Percentiles rank a stretch among this genome's conserved stretches.
phyloP scores from a whole-genome alignment of 129 eudicot genomes.

The Oenanthe sinensis region DNA sequence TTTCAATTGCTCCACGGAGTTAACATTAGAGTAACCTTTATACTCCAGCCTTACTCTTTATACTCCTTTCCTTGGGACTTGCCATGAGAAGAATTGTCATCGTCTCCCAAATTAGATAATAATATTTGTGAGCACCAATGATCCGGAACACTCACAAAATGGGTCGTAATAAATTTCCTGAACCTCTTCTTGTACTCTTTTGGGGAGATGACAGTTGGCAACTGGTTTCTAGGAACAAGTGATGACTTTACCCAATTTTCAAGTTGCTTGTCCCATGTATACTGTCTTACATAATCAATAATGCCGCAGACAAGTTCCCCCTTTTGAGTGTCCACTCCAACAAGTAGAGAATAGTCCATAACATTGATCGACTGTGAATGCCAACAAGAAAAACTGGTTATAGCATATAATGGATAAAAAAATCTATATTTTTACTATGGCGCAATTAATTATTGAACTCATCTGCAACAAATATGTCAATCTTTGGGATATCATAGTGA shows the following conservation, averaged over 20 bases:
- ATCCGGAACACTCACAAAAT: constrained; percentile 64
- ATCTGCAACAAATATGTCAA: not conserved
- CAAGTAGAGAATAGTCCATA: constrained; percentile 82
- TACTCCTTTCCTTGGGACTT: constrained; percentile 18
- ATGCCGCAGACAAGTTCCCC: constrained; percentile 74
- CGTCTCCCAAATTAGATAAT: constrained; percentile 33
- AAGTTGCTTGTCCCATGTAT: constrained; percentile 82
- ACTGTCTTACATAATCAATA: constrained; percentile 72
- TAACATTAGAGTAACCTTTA: constrained; percentile 16
- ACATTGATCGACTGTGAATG: constrained; percentile 49
- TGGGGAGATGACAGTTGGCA: constrained; percentile 74
- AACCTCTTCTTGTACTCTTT: constrained; percentile 67
- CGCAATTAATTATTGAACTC: too few relatives aligned
- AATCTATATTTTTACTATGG: not conserved
- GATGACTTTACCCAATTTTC: constrained; percentile 85
- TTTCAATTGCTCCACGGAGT: constrained; percentile 12
- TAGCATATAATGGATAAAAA: not conserved
- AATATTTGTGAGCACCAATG: constrained; percentile 64
- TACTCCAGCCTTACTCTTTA: constrained; percentile 15
- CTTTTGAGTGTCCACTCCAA: constrained; percentile 60
- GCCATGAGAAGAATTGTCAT: constrained; percentile 17
- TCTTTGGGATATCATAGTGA: not conserved
- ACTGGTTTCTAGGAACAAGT: constrained; percentile 61
- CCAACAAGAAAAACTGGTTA: not conserved
- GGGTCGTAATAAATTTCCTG: constrained; percentile 58